These are phyloP conservation scores for Gentiana straminea DNA, from an alignment of 257 asterid genomes.

Conservation along the genomic window DNA sequence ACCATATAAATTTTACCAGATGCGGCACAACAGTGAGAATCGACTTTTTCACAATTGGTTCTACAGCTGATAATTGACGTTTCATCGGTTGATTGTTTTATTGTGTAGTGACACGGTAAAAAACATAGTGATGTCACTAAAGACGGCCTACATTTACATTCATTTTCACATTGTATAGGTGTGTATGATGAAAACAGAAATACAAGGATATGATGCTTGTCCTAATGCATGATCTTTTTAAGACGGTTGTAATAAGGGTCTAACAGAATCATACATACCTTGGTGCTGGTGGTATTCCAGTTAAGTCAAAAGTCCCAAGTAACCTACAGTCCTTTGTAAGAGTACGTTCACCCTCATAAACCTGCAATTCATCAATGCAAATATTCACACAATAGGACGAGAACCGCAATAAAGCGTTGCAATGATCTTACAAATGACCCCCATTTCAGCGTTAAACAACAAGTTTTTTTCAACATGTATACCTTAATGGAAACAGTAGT, in stretches of 20 bases:
- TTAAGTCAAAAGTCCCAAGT: conserved; percentile 65
- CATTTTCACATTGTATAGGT: conserved; percentile 25
- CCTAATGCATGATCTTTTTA: not conserved
- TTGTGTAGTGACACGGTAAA: conserved; percentile 24
- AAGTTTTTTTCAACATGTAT: not conserved
- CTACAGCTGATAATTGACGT: too few species aligned
- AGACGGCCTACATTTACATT: conserved; percentile 80
- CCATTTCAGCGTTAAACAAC: not conserved
- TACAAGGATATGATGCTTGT: not conserved
- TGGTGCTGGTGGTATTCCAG: conserved; percentile 69
- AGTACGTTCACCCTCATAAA: conserved; percentile 77
- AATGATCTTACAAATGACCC: not conserved
- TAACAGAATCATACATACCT: conserved; percentile 18
- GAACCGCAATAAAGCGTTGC: too few species aligned
- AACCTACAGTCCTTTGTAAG: conserved; percentile 65
- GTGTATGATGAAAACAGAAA: conserved; percentile 1
- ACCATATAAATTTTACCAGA: too few species aligned
- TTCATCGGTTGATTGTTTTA: too few species aligned
- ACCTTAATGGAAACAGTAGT: conserved; percentile 91
- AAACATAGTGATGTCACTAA: conserved; percentile 71
- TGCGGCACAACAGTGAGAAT: too few species aligned
- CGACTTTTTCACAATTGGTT: too few species aligned
- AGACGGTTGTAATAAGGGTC: not conserved
- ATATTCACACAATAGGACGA: not conserved
- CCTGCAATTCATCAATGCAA: conserved; percentile 18